Evolutionary conservation across 1,284 basidiomycete genomes (phyloP), one percentile per base, ranked within the genome.

Genomic region (Farysia itapuensis): DNA sequence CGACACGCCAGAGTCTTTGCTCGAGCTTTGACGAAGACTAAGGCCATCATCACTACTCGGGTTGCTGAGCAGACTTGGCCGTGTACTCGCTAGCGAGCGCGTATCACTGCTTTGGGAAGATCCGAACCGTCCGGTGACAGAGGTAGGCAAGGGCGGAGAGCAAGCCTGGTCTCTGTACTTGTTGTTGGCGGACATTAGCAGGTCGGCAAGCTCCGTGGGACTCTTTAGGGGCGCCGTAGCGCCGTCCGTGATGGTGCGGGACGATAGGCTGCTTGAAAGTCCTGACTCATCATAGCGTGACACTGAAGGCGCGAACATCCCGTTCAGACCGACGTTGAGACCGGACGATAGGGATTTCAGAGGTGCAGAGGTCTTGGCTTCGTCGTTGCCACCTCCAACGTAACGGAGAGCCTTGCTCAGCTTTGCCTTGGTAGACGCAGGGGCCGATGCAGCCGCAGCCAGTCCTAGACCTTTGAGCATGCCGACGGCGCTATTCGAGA

Each of bases 401-500:
- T 56, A 30, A 9, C 64, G 54, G 39, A 71, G 44, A 0, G 68
- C 68, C 35, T 69, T 71, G 29, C 51, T 65, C 34, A 71, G 53
- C 39, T 68, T 68, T 38, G 44, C 50, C 42, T 69, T 66, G 43
- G 61, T 67, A 21, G 48, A 51, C 4, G 64, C 49, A 15, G 66
- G 63, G 13, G 50, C 34, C 20, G 34, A 47, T 11, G 64, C 64
- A 13, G 64, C 63, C 6, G 44, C 40, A 1, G 64, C 56, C 2
- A 71, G 43, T 14, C 69, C 69, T 6, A 70, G 59, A 25, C 69
- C 69, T 32, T 71, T 71, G 24, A 70, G 32, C 56, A 71, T 51
- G 33, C 69, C 57, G 7, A 57, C 66, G n/a, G 69, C 64, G 32
- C 37, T 59, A 26, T 30, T 60, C 11, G 64, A 67, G 37, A 68